A percentile compares a stretch with the other conserved stretches of the same genome.
These are phyloP conservation scores for Leccinum subtestaceum DNA, from an alignment of 768 basidiomycete species.

Conservation along the genomic window DNA sequence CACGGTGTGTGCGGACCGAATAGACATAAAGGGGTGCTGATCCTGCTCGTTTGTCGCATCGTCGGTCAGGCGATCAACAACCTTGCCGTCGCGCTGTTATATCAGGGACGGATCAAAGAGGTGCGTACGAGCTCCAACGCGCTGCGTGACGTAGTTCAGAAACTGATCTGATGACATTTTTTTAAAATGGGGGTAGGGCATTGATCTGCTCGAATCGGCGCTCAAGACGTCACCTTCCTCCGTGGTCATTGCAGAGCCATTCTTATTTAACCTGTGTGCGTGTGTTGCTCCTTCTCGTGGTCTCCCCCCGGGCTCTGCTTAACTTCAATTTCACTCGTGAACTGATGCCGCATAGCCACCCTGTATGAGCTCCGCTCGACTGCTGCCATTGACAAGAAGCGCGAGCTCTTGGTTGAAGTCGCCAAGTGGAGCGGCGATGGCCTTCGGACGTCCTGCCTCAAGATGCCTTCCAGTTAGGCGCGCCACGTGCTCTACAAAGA, in stretches of 20 bases:
- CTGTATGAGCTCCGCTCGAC: constrained; percentile 79
- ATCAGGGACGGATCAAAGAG: constrained; percentile 71
- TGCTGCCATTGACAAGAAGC: constrained; percentile 72
- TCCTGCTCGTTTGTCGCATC: background rate
- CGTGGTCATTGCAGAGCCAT: constrained; percentile 76
- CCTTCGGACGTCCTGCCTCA: constrained; percentile 69
- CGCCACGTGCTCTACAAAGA: background rate
- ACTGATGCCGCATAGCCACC: constrained; percentile 46
- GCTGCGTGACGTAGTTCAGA: background rate
- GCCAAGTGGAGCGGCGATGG: constrained; percentile 89
- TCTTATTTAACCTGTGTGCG: constrained; percentile 82
- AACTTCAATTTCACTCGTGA: background rate
- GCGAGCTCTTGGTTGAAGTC: constrained; percentile 67
- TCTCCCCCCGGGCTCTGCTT: background rate
- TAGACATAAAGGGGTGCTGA: background rate
- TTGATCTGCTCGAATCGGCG: constrained; percentile 63
- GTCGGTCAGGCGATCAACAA: constrained; percentile 66
- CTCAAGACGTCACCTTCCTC: constrained; percentile 64
- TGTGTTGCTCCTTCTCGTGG: background rate
- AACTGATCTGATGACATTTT: background rate
- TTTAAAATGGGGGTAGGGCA: constrained; percentile 45
- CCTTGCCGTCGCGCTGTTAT: constrained; percentile 65
- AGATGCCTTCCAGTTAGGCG: constrained; percentile 62
- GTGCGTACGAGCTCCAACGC: constrained; percentile 31
- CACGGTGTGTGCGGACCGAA: constrained; percentile 37